Percentiles rank a stretch among this genome's conserved stretches.
phyloP scores from a whole-genome alignment of 2,329 filamentous ascomycete species.

The Scleromitrula shiraiana region DNA sequence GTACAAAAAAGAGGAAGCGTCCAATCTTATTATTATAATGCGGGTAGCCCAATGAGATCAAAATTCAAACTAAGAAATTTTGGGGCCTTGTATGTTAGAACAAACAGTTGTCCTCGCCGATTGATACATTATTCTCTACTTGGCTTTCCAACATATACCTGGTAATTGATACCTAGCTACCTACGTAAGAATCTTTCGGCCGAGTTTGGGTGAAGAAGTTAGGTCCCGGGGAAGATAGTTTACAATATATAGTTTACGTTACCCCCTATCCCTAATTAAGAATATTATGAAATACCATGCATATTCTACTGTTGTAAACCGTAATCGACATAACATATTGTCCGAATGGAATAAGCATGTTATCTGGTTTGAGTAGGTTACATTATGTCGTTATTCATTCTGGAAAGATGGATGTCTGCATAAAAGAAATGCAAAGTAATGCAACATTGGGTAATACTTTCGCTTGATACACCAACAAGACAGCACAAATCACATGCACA shows the following conservation, averaged over 20 bases:
- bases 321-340: neutral
- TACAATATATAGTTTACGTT: too few species aligned
- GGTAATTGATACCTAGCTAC: too few species aligned
- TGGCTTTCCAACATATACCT: neutral
- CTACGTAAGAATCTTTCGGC: too few species aligned
- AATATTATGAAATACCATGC: neutral
- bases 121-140: too few species aligned
- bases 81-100: neutral
- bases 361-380: too few species aligned
- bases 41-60: neutral
- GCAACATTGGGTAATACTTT: too few species aligned
- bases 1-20: slow-evolving; percentile 5
- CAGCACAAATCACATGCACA: neutral
- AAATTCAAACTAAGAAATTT: neutral
- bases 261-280: too few species aligned
- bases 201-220: neutral
- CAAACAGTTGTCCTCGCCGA: slow-evolving; percentile 5
- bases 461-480: neutral
- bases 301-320: neutral
- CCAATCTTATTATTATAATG: neutral
- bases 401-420: slow-evolving; percentile 1
- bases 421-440: neutral
- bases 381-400: too few species aligned
- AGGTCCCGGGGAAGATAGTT: too few species aligned
- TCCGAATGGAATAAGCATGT: slow-evolving; percentile 4